Conservation (phyloP, 2,329 filamentous ascomycete genomes). For the Fusarium nanum region DNA sequence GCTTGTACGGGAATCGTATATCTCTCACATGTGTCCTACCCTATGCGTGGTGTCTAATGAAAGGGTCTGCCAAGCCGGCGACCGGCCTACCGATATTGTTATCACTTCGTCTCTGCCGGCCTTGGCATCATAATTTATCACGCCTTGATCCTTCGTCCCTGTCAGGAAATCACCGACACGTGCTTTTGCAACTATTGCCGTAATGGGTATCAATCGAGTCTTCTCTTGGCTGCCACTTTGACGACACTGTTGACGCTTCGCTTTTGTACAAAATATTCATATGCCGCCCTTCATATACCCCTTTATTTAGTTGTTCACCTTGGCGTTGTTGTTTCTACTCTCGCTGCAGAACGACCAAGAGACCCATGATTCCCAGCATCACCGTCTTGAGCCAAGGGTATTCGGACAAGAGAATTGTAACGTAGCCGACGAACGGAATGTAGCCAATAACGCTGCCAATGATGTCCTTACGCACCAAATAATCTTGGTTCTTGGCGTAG, state of each 20-base stretch:
- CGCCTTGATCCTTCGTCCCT: background rate
- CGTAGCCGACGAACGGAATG: slow-evolving; percentile 94
- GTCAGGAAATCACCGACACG: slow-evolving; percentile 23
- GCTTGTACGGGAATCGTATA: background rate
- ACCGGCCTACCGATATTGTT: background rate
- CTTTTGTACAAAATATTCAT: slow-evolving; percentile 6
- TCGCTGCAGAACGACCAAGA: slow-evolving; percentile 91
- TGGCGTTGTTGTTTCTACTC: slow-evolving; percentile 65
- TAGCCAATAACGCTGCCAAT: slow-evolving; percentile 93
- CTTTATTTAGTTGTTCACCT: background rate
- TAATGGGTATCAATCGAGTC: slow-evolving; percentile 28
- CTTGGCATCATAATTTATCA: slow-evolving; percentile 17
- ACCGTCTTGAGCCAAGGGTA: slow-evolving; percentile 97
- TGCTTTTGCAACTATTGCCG: slow-evolving; percentile 8
- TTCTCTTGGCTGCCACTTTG: slow-evolving; percentile 3
- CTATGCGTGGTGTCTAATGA: background rate
- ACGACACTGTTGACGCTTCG: background rate
- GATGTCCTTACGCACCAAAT: slow-evolving; percentile 87
- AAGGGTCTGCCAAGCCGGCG: slow-evolving; percentile 6
- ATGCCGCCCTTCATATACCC: background rate
- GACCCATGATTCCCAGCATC: slow-evolving; percentile 93
- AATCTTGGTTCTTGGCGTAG: slow-evolving; percentile 88
- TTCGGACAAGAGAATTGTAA: slow-evolving; percentile 94
- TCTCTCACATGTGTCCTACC: background rate
- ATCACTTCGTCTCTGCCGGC: slow-evolving; percentile 14